phyloP scores from a whole-genome alignment of 805 yeast genomes.

The Brettanomyces custersianus region DNA sequence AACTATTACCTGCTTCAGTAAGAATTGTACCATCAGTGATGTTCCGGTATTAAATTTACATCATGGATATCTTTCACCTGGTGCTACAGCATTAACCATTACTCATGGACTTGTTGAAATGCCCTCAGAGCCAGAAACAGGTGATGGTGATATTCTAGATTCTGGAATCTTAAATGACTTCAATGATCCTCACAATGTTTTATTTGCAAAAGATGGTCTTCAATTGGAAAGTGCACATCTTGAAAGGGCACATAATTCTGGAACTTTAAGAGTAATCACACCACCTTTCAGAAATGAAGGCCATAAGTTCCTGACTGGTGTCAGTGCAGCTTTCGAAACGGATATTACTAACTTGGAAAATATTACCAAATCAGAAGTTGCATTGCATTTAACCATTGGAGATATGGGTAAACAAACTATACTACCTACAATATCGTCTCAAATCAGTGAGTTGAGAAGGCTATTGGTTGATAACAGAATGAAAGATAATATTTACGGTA shows the following conservation, averaged over 20 bases:
- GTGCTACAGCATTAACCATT: slow-evolving; percentile 1
- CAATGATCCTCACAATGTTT: slow-evolving; percentile 1
- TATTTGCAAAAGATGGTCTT: slow-evolving; percentile 1
- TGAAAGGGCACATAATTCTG: slow-evolving; percentile 3
- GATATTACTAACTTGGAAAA: not conserved
- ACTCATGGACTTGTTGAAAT: slow-evolving; percentile 2
- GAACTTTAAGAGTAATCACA: slow-evolving; percentile 1
- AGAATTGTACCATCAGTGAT: not conserved
- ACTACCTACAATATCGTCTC: slow-evolving; percentile 1
- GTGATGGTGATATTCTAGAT: slow-evolving; percentile 3
- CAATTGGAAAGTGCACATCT: slow-evolving; percentile 2
- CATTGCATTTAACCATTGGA: slow-evolving; percentile 2
- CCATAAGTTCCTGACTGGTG: slow-evolving; percentile 2
- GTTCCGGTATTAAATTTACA: not conserved
- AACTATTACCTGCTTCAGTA: not conserved
- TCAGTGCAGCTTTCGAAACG: slow-evolving; percentile 1
- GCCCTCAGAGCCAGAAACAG: slow-evolving; percentile 2
- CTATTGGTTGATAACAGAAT: not conserved
- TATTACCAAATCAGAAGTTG: slow-evolving; percentile 1
- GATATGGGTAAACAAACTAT: slow-evolving; percentile 1
- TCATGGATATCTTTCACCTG: slow-evolving; percentile 1
- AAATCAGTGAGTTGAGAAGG: slow-evolving; percentile 1
- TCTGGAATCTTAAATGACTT: slow-evolving; percentile 1
- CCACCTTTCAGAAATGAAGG: slow-evolving; percentile 4
- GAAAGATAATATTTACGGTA: not conserved